Conservation (phyloP, 129 eudicot genomes). For the Flaveria ramosissima region DNA sequence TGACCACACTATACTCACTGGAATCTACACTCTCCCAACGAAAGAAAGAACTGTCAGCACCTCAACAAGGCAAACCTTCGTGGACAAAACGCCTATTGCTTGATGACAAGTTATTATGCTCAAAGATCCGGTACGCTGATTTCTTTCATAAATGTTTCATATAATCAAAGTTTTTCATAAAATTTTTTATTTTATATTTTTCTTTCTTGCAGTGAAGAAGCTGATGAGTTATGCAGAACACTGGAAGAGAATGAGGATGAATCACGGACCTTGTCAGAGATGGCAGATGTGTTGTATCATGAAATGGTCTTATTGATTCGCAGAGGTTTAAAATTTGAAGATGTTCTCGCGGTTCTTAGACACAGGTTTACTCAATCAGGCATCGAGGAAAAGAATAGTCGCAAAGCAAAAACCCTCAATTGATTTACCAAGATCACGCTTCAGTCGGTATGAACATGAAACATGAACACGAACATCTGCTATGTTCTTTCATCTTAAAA, state of each 20-base stretch:
- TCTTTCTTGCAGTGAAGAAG: constrained; percentile 66
- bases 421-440: constrained; percentile 9
- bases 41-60: constrained; percentile 53
- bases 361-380: constrained; percentile 76
- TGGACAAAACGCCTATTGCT: constrained; percentile 88
- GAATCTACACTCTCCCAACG: constrained; percentile 75
- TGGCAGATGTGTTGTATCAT: constrained; percentile 85
- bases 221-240: constrained; percentile 82
- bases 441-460: background rate
- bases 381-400: constrained; percentile 62
- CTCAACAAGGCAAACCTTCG: constrained; percentile 64
- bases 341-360: constrained; percentile 66
- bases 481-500: background rate
- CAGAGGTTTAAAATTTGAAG: constrained; percentile 72
- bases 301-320: constrained; percentile 64
- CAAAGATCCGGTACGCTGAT: constrained; percentile 64
- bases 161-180: background rate
- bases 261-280: constrained; percentile 75
- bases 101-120: constrained; percentile 72
- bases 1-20: constrained; percentile 70
- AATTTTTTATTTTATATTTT: background rate
- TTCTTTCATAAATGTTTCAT: background rate
- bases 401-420: background rate
- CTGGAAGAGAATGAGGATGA: constrained; percentile 77
- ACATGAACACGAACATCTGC: background rate